Evolutionary conservation across 176 grass and related monocot genomes (phyloP).

Genomic region (Bothriochloa decipiens): DNA sequence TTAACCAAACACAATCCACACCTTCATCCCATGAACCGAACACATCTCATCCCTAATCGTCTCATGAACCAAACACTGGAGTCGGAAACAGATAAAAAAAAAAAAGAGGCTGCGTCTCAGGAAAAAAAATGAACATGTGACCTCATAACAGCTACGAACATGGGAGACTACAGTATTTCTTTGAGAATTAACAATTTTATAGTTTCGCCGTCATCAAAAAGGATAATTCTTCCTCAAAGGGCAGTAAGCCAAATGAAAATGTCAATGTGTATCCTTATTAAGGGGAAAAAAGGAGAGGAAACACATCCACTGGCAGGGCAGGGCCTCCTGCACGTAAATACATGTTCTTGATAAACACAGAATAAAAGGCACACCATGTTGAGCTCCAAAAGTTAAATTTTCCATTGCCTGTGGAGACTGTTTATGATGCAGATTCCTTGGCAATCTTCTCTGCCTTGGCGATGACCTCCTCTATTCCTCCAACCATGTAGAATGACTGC

Average conservation of each 20-base stretch:
- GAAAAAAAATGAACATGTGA: background rate
- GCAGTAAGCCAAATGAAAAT: conserved; percentile 39
- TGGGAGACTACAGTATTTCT: conserved; percentile 11
- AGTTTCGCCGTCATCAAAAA: conserved; percentile 39
- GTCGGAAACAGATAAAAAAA: background rate
- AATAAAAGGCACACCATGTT: conserved; percentile 44
- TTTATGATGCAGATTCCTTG: conserved; percentile 76
- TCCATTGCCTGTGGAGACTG: background rate
- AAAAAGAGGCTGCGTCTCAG: background rate
- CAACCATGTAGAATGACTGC: conserved; percentile 97
- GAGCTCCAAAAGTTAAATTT: conserved; percentile 43
- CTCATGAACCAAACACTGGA: background rate
- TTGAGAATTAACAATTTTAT: conserved; percentile 35
- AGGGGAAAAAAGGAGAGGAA: conserved; percentile 24
- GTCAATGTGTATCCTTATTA: conserved; percentile 57
- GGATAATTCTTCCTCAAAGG: conserved; percentile 40
- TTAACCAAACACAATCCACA: background rate
- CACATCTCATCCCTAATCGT: too few species aligned
- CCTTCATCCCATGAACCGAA: too few species aligned
- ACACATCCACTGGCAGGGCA: conserved; percentile 50
- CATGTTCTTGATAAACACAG: conserved; percentile 51
- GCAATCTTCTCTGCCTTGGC: conserved; percentile 95
- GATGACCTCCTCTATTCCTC: conserved; percentile 93
- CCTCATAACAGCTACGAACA: background rate
- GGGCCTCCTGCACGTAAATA: conserved; percentile 49